Evolutionary conservation across 345 rosid genomes (phyloP).

Genomic region (Rhizophora mangle): DNA sequence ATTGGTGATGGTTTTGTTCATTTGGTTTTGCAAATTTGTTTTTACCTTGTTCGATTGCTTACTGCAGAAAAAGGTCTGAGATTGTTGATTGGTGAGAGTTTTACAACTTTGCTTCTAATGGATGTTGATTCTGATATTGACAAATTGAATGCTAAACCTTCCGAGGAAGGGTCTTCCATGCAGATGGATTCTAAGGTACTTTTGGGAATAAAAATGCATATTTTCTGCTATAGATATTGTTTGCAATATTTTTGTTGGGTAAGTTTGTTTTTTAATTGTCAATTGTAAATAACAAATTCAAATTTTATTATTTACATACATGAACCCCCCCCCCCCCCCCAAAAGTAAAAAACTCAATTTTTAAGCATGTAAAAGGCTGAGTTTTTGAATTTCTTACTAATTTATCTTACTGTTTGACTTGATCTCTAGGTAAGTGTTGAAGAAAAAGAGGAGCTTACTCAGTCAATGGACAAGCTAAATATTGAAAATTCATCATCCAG

Average conservation of each 20-base stretch:
- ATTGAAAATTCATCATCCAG: conserved; percentile 30
- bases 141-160: conserved; percentile 27
- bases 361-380: too few species aligned
- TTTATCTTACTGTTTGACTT: background rate
- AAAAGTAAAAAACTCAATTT: background rate
- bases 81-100: conserved; percentile 9
- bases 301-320: background rate
- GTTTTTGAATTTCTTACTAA: background rate
- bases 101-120: conserved; percentile 25
- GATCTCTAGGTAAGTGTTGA: conserved; percentile 29
- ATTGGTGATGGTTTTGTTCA: too few species aligned
- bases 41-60: background rate
- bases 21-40: background rate
- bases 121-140: conserved; percentile 43
- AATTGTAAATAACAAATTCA: too few species aligned
- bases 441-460: conserved; percentile 46
- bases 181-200: conserved; percentile 51
- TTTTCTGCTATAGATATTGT: background rate
- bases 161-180: conserved; percentile 31
- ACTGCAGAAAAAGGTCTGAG: background rate
- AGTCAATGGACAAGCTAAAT: conserved; percentile 55
- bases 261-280: background rate
- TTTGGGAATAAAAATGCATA: background rate
- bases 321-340: background rate
- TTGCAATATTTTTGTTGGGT: background rate